phyloP scores from a whole-genome alignment of 2,329 filamentous ascomycete species.

The Arthrobotrys musiformis region DNA sequence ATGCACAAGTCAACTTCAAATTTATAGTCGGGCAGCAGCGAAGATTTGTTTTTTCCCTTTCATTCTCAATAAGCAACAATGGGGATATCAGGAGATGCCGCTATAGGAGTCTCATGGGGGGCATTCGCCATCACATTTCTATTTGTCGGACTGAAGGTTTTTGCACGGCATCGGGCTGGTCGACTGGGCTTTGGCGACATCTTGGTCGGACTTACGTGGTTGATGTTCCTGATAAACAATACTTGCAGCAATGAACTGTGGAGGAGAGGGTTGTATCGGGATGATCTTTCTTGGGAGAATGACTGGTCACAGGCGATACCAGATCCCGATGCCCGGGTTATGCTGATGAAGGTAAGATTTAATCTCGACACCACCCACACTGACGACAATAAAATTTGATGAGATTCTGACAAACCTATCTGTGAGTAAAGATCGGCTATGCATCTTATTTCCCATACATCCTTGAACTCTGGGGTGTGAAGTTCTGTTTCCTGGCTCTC shows the following conservation, averaged over 20 bases:
- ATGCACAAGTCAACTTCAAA: conserved; percentile 5
- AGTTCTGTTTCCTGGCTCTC: conserved; percentile 42
- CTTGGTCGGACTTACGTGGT: conserved; percentile 32
- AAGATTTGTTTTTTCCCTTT: conserved; percentile 1
- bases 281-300: conserved; percentile 29
- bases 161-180: conserved; percentile 38
- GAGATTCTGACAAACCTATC: background rate
- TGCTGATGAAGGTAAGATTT: conserved; percentile 36
- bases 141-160: conserved; percentile 43
- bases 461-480: conserved; percentile 49
- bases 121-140: conserved; percentile 37
- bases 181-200: conserved; percentile 40
- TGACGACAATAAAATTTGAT: background rate
- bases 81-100: conserved; percentile 38
- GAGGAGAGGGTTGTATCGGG: conserved; percentile 36
- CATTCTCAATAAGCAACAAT: conserved; percentile 29
- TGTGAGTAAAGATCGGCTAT: conserved; percentile 25
- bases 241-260: conserved; percentile 35
- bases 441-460: conserved; percentile 36
- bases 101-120: conserved; percentile 40
- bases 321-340: conserved; percentile 19
- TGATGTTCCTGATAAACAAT: conserved; percentile 34
- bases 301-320: conserved; percentile 30
- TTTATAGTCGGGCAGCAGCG: conserved; percentile 22
- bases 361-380: background rate